A percentile compares a stretch with the other conserved stretches of the same genome.
Conservation (phyloP, 2,329 filamentous ascomycete genomes). For the Claviceps humidiphila region DNA sequence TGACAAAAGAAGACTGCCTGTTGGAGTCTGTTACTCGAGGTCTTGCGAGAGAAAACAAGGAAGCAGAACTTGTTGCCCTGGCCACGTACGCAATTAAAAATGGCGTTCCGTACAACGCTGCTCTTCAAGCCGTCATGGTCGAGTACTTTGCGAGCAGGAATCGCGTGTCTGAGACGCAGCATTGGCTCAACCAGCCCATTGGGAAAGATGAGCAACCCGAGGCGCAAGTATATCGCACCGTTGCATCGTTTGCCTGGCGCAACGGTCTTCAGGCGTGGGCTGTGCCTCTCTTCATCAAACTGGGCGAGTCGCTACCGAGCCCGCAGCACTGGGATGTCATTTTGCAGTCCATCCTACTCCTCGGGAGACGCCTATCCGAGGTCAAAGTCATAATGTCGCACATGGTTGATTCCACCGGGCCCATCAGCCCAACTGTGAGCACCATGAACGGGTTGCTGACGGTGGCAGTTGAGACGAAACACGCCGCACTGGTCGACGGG, state of each 20-base stretch:
- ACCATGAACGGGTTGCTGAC: conserved; percentile 69
- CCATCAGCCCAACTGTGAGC: conserved; percentile 45
- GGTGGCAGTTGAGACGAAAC: conserved; percentile 55
- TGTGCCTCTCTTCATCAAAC: conserved; percentile 39
- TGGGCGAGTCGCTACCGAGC: conserved; percentile 31
- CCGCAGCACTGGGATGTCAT: conserved; percentile 58
- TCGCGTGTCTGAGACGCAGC: conserved; percentile 46
- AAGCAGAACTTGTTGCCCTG: conserved; percentile 43
- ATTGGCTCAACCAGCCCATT: conserved; percentile 51
- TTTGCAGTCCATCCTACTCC: conserved; percentile 57
- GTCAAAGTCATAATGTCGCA: conserved; percentile 46
- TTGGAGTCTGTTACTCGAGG: conserved; percentile 32
- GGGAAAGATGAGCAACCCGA: conserved; percentile 11
- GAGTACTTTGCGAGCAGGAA: conserved; percentile 47
- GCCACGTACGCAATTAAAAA: conserved; percentile 36
- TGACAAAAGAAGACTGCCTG: conserved; percentile 11
- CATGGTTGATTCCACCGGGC: conserved; percentile 50
- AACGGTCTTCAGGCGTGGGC: conserved; percentile 51
- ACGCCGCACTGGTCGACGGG: conserved; percentile 60
- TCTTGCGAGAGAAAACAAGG: conserved; percentile 45
- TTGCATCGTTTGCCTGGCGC: conserved; percentile 40
- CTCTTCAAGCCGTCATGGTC: conserved; percentile 42
- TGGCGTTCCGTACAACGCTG: conserved; percentile 29
- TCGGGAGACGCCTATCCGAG: conserved; percentile 49
- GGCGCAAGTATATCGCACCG: conserved; percentile 14